Conservation (phyloP, 306 rosid species). For the Pterocarpus santalinus region DNA sequence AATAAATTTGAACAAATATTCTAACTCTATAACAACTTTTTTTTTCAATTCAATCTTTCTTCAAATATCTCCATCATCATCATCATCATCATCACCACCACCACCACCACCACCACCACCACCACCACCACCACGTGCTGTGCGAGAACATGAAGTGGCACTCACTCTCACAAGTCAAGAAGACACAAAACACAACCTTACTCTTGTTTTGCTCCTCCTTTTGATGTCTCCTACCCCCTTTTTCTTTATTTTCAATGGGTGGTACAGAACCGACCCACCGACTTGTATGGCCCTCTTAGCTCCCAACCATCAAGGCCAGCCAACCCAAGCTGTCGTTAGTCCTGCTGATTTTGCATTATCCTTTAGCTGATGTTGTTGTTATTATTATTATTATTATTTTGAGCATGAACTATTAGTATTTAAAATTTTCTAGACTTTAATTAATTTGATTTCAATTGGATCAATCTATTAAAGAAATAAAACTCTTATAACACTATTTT, state of each 20-base stretch:
- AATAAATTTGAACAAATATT: not conserved
- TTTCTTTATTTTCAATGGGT: conserved; percentile 33
- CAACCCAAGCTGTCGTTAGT: conserved; percentile 51
- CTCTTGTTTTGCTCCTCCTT: conserved; percentile 14
- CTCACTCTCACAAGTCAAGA: conserved; percentile 55
- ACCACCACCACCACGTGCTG: conserved; percentile 50
- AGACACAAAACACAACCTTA: not conserved
- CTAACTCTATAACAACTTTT: not conserved
- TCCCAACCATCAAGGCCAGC: conserved; percentile 53
- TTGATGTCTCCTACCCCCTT: conserved; percentile 1
- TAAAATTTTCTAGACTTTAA: too few relatives aligned
- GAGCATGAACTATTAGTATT: too few relatives aligned
- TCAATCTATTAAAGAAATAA: too few relatives aligned
- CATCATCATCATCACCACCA: too few relatives aligned
- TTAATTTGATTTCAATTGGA: too few relatives aligned
- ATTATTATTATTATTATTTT: too few relatives aligned
- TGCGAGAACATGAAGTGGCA: conserved; percentile 57
- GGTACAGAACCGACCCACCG: conserved; percentile 73
- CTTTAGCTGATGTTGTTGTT: not conserved
- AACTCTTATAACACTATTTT: too few relatives aligned
- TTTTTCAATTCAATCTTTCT: conserved; percentile 39
- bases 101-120: conserved; percentile 44
- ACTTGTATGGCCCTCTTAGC: conserved; percentile 54
- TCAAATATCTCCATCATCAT: conserved; percentile 41
- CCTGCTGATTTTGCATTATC: conserved; percentile 40